Percentiles rank a stretch among this genome's conserved stretches.
phyloP scores from a whole-genome alignment of 345 rosid genomes.

The Conringia planisiliqua region DNA sequence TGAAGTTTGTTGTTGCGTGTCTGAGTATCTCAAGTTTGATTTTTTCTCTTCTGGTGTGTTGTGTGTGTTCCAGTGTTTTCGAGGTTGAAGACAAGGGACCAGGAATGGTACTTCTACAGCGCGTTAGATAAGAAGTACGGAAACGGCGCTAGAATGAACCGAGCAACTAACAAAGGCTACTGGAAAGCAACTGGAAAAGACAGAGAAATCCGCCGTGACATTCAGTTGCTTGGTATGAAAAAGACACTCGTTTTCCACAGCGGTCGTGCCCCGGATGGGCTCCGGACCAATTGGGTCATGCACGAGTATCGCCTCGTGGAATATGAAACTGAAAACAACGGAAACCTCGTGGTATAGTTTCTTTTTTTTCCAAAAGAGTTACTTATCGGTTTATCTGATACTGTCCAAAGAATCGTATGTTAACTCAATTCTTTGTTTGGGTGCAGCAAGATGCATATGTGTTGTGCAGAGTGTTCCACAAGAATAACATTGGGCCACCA shows the following conservation, averaged over 20 bases:
- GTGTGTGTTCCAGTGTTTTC: slow-evolving; percentile 44
- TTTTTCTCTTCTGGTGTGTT: not conserved
- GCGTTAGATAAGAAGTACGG: slow-evolving; percentile 78
- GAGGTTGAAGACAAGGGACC: slow-evolving; percentile 81
- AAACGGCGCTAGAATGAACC: slow-evolving; percentile 83
- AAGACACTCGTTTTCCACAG: slow-evolving; percentile 83
- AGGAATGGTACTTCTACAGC: slow-evolving; percentile 91
- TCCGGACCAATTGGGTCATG: slow-evolving; percentile 95
- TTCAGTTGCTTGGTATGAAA: slow-evolving; percentile 63
- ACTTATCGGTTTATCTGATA: not conserved
- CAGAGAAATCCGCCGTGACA: slow-evolving; percentile 54
- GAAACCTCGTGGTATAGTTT: slow-evolving; percentile 45
- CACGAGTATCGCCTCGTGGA: slow-evolving; percentile 90
- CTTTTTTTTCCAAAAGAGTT: not conserved
- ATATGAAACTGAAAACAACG: slow-evolving; percentile 47
- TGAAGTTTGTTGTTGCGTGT: slow-evolving; percentile 10
- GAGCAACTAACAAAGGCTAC: slow-evolving; percentile 74
- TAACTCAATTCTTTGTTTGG: slow-evolving; percentile 18
- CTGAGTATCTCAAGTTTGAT: not conserved
- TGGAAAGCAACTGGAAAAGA: slow-evolving; percentile 98
- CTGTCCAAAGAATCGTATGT: not conserved
- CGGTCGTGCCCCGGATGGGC: slow-evolving; percentile 88
- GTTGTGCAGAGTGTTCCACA: slow-evolving; percentile 85
- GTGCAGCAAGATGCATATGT: slow-evolving; percentile 64
- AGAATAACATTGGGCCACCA: slow-evolving; percentile 92